Evolutionary conservation across 2,329 filamentous ascomycete genomes (phyloP).

Genomic region (Fusarium proliferatum): DNA sequence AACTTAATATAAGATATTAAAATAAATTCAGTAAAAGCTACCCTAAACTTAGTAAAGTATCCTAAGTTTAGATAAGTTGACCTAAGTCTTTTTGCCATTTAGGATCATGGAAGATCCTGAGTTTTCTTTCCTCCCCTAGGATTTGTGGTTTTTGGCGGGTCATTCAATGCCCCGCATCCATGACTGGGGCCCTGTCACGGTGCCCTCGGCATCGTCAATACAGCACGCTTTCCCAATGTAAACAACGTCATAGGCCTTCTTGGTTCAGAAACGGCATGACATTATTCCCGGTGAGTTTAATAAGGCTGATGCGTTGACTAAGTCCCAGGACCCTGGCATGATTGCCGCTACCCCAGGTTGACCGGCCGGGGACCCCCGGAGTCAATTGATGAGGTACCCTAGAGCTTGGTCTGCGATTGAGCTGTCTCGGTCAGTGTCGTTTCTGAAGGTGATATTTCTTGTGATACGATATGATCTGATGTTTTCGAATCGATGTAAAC

Average conservation of each 20-base stretch:
- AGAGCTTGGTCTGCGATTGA: background rate
- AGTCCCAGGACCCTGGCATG: background rate
- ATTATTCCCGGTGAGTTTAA: background rate
- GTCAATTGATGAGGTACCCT: background rate
- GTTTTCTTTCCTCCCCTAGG: background rate
- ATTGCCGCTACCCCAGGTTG: slow-evolving; percentile 3
- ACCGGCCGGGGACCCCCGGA: background rate
- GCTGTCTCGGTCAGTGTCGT: background rate
- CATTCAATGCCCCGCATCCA: background rate
- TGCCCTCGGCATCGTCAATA: background rate
- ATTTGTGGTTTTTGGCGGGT: background rate
- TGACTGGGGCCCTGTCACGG: background rate
- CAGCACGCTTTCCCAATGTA: background rate
- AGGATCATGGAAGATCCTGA: background rate
- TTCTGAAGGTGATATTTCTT: no score
- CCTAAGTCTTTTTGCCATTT: background rate
- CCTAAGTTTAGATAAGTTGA: background rate
- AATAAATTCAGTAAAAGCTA: background rate
- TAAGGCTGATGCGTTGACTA: background rate
- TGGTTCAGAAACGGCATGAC: background rate
- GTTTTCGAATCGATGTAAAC: no score
- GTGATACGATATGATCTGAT: background rate
- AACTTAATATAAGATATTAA: no score
- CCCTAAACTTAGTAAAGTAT: no score
- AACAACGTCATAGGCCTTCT: background rate